Conservation (phyloP, 1,284 basidiomycete species). For the Waitea zeae region DNA sequence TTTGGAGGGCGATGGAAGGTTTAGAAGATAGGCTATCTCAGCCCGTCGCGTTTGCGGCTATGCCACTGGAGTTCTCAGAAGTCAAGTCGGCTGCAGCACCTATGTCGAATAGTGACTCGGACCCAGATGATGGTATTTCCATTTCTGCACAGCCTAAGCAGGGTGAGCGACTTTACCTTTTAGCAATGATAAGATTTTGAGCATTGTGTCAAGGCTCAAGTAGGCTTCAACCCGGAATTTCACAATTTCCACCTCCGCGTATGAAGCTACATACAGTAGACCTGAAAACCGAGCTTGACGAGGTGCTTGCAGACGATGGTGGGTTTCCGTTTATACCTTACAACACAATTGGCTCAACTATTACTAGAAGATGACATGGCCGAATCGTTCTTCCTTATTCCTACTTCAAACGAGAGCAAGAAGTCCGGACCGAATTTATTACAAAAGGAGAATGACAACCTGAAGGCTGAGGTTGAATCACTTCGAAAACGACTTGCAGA, state of each 20-base stretch:
- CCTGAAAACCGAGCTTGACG: conserved; percentile 19
- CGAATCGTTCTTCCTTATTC: conserved; percentile 61
- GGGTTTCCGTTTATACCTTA: conserved; percentile 5
- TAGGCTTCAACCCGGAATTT: not conserved
- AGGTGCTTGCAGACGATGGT: conserved; percentile 24
- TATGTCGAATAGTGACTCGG: conserved; percentile 26
- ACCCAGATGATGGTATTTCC: no score
- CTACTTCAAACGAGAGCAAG: conserved; percentile 28
- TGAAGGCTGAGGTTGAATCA: conserved; percentile 40
- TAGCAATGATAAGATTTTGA: conserved; percentile 13
- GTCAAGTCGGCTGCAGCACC: conserved; percentile 12
- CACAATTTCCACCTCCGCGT: conserved; percentile 13
- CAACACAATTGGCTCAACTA: conserved; percentile 14
- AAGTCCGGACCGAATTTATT: conserved; percentile 23
- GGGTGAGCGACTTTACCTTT: conserved; percentile 43
- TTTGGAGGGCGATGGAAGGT: conserved; percentile 72
- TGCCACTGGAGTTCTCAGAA: conserved; percentile 35
- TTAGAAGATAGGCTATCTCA: conserved; percentile 68
- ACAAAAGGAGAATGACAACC: conserved; percentile 42
- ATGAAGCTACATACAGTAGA: conserved; percentile 11
- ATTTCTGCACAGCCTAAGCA: conserved; percentile 29
- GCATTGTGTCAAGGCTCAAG: conserved; percentile 1
- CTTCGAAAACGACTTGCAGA: conserved; percentile 37
- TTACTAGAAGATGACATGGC: conserved; percentile 37
- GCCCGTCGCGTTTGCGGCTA: conserved; percentile 71